Base-by-base conservation (phyloP, 23 red algal species). In the Gracilaria gracilis region DNA sequence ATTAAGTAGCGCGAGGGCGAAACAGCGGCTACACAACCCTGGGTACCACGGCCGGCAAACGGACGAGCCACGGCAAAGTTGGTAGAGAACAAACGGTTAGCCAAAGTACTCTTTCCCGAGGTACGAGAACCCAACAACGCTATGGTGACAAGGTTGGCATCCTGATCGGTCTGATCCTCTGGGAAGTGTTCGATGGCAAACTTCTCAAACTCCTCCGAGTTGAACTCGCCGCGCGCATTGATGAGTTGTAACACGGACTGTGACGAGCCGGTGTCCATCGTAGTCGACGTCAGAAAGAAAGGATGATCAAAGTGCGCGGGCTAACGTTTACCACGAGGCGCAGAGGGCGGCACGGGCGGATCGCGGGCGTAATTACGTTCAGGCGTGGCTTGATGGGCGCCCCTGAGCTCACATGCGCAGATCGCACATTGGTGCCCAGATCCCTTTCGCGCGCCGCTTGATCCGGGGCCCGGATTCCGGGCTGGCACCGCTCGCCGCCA, bases 21-120 rank as follows among this genome's bases (percentile, higher is more conserved):
- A 17, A 83, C 80, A 23, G 79, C 89, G 1, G 67, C 67, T 13
- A 93, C 79, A 31, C 78, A 81, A 58, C 89, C 89, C 61, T 67
- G 39, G 19, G 89, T 93, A 44, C 59, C 79, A 20, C 81, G 47
- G 27, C 89, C 89, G 34, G 89, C 25, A 74, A 93, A 93, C 20
- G 89, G 89, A 0, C 85, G 83, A 27, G 46, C 81, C 2, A 94
- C 82, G 9, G 29, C 67, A 54, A 94, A 94, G 38, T 46, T 37
- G 11, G 92, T 94, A 5, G 13, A 6, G 51, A 94, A 94, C 16
- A 94, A 40, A 23, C 50, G 75, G 55, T 94, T 94, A 8, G 83
- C 76, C 38, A 94, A 83, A 38, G 92, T 88, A 39, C 81, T 87
- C 67, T 87, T 87, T 16, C 92, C 92, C 9, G 92, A 85, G 8